Evolutionary conservation across 73 alveolate genomes (phyloP), one percentile per base, ranked within the genome.

Genomic region (Paramecium octaurelia): DNA sequence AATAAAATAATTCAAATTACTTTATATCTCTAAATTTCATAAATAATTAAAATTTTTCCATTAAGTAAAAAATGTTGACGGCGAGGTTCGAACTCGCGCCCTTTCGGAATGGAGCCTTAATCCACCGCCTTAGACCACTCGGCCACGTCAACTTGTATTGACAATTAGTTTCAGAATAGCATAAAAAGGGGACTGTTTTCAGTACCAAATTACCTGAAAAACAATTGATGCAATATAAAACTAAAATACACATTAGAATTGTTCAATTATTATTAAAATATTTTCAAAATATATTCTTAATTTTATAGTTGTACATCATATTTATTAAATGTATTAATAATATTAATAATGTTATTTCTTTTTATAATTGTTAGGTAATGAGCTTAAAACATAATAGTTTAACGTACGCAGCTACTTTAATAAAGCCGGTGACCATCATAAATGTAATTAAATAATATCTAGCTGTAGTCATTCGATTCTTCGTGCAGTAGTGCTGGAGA

Each of bases 1-100:
- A 31, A 31, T 31, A 12, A 10, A 34, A 14, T 7, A 34, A 0
- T 2, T 2, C 4, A 60, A 16, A 35, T 3, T 58, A 12, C 11
- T 58, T 20, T 21, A 58, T 6, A 4, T 14, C 2, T 0, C 12
- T 16, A 48, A 46, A 46, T 2, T 2, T 38, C 31, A 27, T 27
- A 27, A 27, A 27, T 1, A 27, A 38, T 38, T 2, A 2, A 1
- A 46, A 46, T 46, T 46, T 12, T 46, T 50, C 5, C 24, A 23
- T 2, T 1, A 24, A 23, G n/a, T 31, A 68, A 68, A 68, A 31
- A 31, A 68, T 75, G 88, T 34, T 75, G 88, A 75, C 88, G 93
- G 93, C 93, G 93, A 87, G 93, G 73, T 87, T 87, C 93, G 93
- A 87, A 87, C 93, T 87, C 93, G 93, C 93, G 93, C 93, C 93